phyloP scores from a whole-genome alignment of 257 asterid species.

The Echites panduratus region DNA sequence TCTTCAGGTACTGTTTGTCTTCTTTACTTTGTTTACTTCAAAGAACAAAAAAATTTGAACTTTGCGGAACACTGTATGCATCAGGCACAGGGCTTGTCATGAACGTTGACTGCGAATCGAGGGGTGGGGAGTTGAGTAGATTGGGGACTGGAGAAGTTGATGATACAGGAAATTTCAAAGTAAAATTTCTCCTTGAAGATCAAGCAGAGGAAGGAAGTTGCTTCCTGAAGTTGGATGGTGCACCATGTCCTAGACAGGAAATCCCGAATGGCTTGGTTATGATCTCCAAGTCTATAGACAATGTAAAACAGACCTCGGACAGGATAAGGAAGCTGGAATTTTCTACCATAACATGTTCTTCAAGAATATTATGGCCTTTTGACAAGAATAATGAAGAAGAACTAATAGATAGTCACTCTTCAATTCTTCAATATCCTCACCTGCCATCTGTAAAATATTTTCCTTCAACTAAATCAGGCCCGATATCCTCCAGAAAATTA shows the following conservation, averaged over 20 bases:
- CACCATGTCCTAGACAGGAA: not conserved
- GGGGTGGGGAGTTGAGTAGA: not conserved
- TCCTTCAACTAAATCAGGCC: not conserved
- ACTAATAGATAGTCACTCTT: not conserved
- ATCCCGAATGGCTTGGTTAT: not conserved
- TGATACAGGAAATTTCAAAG: conserved; percentile 3
- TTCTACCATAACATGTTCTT: not conserved
- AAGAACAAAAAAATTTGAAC: not conserved
- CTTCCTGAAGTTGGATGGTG: conserved; percentile 2
- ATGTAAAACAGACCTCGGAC: not conserved
- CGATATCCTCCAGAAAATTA: conserved; percentile 11
- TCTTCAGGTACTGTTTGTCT: conserved; percentile 3
- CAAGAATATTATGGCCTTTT: not conserved
- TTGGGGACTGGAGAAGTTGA: conserved; percentile 1
- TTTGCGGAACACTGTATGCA: not conserved
- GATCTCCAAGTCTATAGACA: conserved; percentile 2
- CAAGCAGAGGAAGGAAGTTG: not conserved
- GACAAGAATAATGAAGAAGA: not conserved
- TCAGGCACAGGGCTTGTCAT: conserved; percentile 2
- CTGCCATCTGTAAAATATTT: not conserved
- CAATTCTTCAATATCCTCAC: not conserved
- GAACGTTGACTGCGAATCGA: not conserved
- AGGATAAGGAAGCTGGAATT: not conserved
- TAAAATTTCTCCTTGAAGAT: not conserved
- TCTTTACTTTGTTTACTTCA: not conserved